phyloP scores from a whole-genome alignment of 257 asterid genomes.

The Nicotiana benthamiana region DNA sequence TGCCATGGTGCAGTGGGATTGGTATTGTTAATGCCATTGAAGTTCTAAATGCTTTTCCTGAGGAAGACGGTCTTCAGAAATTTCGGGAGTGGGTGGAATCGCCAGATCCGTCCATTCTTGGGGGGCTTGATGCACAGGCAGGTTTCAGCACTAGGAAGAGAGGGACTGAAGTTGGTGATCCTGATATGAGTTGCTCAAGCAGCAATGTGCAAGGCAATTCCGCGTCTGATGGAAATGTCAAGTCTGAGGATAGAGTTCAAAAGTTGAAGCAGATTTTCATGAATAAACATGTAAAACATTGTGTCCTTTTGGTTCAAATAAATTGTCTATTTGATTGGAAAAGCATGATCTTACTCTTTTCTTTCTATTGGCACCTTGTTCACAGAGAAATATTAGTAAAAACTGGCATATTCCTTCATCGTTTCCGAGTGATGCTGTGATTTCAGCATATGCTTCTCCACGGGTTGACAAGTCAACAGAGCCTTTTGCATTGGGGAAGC shows the following conservation, averaged over 20 bases:
- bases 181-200: constrained; percentile 15
- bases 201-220: constrained; percentile 22
- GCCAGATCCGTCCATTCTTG: constrained; percentile 86
- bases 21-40: constrained; percentile 97
- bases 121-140: constrained; percentile 40
- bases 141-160: constrained; percentile 34
- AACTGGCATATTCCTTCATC: constrained; percentile 88
- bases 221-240: constrained; percentile 14
- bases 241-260: constrained; percentile 26
- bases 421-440: constrained; percentile 85
- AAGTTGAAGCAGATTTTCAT: constrained; percentile 58
- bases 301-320: constrained; percentile 6
- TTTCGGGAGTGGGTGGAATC: constrained; percentile 97
- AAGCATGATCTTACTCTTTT: constrained; percentile 7
- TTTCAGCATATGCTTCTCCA: constrained; percentile 76
- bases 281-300: constrained; percentile 66
- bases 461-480: constrained; percentile 90
- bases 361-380: neutral
- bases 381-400: constrained; percentile 95
- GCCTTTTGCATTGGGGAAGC: constrained; percentile 88
- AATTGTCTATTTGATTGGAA: constrained; percentile 3
- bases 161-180: constrained; percentile 33
- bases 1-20: constrained; percentile 53
- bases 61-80: constrained; percentile 68
- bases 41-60: constrained; percentile 90